Conservation (phyloP, 1,284 basidiomycete species). For the Heimioporus retisporus region DNA sequence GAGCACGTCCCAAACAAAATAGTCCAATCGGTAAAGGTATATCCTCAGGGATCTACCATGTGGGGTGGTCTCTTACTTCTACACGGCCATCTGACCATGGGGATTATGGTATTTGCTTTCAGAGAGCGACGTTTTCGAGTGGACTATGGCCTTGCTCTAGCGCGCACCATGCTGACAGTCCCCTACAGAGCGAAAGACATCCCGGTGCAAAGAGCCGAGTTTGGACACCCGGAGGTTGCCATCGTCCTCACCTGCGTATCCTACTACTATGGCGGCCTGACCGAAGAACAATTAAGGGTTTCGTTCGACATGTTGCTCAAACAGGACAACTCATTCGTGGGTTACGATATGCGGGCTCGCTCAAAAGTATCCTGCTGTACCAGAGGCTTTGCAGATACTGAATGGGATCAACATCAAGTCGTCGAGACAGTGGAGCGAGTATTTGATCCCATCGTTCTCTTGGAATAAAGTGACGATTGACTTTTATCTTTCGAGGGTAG, state of each 20-base stretch:
- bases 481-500: too few relatives aligned
- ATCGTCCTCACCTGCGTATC: slow-evolving; percentile 60
- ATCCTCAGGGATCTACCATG: slow-evolving; percentile 21
- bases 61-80: slow-evolving; percentile 53
- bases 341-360: too few relatives aligned
- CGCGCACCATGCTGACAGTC: slow-evolving; percentile 60
- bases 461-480: too few relatives aligned
- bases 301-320: too few relatives aligned
- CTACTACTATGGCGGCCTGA: slow-evolving; percentile 64
- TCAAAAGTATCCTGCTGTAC: too few relatives aligned
- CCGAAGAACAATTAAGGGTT: slow-evolving; percentile 40
- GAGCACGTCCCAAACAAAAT: slow-evolving; percentile 26
- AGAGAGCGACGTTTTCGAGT: slow-evolving; percentile 60
- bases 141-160: slow-evolving; percentile 59
- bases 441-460: too few relatives aligned
- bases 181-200: slow-evolving; percentile 66
- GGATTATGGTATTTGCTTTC: slow-evolving; percentile 54
- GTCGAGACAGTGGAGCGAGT: too few relatives aligned
- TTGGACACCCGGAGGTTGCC: slow-evolving; percentile 65
- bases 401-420: too few relatives aligned
- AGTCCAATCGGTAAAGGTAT: slow-evolving; percentile 19
- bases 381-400: too few relatives aligned
- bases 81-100: slow-evolving; percentile 56
- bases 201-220: slow-evolving; percentile 60
- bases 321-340: too few relatives aligned